These are phyloP conservation scores for Kuraishia hungarica DNA, from an alignment of 805 yeast species.

Conservation along the genomic window DNA sequence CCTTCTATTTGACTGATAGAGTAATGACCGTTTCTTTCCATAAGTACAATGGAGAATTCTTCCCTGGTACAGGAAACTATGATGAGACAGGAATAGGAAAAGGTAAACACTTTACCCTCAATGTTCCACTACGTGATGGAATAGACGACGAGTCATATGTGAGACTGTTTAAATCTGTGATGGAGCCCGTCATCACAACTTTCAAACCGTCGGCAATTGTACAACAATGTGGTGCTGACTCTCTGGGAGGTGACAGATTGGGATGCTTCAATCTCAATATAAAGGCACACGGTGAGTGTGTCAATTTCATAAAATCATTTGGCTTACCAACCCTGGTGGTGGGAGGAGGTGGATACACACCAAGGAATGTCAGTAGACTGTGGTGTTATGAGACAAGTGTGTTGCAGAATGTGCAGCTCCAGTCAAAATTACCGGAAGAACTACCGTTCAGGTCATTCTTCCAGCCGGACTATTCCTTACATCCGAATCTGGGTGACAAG, in stretches of 20 bases:
- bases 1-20: conserved; percentile 88
- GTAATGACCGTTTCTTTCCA: conserved; percentile 97
- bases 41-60: conserved; percentile 87
- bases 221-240: conserved; percentile 96
- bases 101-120: conserved; percentile 82
- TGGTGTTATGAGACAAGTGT: conserved; percentile 97
- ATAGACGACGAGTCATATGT: conserved; percentile 87
- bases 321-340: conserved; percentile 85
- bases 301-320: conserved; percentile 77
- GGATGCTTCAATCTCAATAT: conserved; percentile 93
- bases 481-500: conserved; percentile 72
- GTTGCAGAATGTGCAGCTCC: conserved; percentile 69
- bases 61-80: conserved; percentile 94
- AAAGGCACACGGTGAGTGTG: conserved; percentile 94
- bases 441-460: conserved; percentile 76
- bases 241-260: conserved; percentile 83
- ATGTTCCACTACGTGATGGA: conserved; percentile 92
- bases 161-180: conserved; percentile 68
- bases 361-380: conserved; percentile 85
- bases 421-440: conserved; percentile 63
- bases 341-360: conserved; percentile 98
- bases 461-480: conserved; percentile 86
- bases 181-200: conserved; percentile 84
- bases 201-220: conserved; percentile 92
- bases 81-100: conserved; percentile 85